A percentile compares a stretch with the other conserved stretches of the same genome.
These are phyloP conservation scores for Solanum etuberosum DNA, from an alignment of 257 asterid genomes.

Conservation along the genomic window DNA sequence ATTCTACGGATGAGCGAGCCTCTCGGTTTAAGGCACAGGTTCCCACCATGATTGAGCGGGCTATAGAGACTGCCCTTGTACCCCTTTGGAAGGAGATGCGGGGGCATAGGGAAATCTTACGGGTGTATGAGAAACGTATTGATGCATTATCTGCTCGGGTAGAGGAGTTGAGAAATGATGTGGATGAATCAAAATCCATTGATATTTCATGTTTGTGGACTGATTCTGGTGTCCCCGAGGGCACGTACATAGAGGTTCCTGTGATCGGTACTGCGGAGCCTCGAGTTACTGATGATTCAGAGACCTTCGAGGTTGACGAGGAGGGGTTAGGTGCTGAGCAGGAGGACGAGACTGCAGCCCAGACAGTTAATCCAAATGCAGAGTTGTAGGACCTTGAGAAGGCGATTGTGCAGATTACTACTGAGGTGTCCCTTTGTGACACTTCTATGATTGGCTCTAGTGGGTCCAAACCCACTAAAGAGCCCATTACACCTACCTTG, in stretches of 20 bases:
- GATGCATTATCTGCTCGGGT: no score
- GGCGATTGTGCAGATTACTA: not conserved
- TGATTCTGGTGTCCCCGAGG: not conserved
- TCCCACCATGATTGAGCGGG: not conserved
- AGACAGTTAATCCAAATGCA: no score
- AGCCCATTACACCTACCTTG: not conserved
- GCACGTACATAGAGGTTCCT: not conserved
- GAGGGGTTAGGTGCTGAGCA: rapidly evolving
- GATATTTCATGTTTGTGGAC: not conserved
- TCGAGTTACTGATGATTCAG: not conserved
- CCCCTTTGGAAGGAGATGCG: not conserved
- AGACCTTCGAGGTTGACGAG: not conserved
- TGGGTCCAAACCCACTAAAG: not conserved
- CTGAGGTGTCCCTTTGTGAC: not conserved
- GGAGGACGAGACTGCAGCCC: no score
- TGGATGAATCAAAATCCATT: not conserved
- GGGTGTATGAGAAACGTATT: not conserved
- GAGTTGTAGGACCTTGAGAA: no score
- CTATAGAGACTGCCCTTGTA: not conserved
- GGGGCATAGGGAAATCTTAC: not conserved
- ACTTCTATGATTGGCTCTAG: not conserved
- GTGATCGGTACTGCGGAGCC: not conserved
- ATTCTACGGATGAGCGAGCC: not conserved
- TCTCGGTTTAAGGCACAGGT: not conserved
- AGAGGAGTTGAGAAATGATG: not conserved